These are phyloP conservation scores for Nectriaceae sp. DNA, from an alignment of 2,329 filamentous ascomycete genomes.

Conservation along the genomic window DNA sequence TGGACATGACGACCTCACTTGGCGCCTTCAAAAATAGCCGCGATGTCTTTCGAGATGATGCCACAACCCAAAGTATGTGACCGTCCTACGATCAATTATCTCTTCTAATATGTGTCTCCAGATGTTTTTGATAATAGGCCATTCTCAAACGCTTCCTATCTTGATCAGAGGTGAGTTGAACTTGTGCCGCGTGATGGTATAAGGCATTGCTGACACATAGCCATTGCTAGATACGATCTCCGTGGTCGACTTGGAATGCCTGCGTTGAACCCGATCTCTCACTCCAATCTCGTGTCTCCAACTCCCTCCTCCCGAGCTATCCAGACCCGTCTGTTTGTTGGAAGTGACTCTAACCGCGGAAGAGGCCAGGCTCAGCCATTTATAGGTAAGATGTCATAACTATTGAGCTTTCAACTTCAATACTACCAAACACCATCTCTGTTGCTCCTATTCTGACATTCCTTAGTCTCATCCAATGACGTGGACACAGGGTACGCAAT, in stretches of 20 bases:
- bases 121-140: constrained; percentile 25
- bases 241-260: constrained; percentile 37
- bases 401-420: no score
- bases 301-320: constrained; percentile 33
- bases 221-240: constrained; percentile 31
- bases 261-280: constrained; percentile 38
- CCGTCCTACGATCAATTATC: no score
- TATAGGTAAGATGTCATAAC: constrained; percentile 8
- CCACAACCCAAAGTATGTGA: constrained; percentile 26
- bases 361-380: constrained; percentile 21
- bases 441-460: no score
- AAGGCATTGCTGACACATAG: constrained; percentile 7
- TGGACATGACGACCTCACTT: constrained; percentile 10
- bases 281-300: constrained; percentile 41
- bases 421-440: no score
- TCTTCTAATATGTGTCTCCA: constrained; percentile 20
- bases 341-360: constrained; percentile 23
- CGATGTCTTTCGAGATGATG: constrained; percentile 36
- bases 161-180: constrained; percentile 28
- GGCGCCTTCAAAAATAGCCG: constrained; percentile 23
- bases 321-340: constrained; percentile 23
- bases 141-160: constrained; percentile 21
- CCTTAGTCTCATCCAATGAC: constrained; percentile 29
- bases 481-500: constrained; percentile 31
- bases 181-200: neutral